These are phyloP conservation scores for Circinella minor DNA, from an alignment of 371 early-diverging fungal species.

Conservation along the genomic window DNA sequence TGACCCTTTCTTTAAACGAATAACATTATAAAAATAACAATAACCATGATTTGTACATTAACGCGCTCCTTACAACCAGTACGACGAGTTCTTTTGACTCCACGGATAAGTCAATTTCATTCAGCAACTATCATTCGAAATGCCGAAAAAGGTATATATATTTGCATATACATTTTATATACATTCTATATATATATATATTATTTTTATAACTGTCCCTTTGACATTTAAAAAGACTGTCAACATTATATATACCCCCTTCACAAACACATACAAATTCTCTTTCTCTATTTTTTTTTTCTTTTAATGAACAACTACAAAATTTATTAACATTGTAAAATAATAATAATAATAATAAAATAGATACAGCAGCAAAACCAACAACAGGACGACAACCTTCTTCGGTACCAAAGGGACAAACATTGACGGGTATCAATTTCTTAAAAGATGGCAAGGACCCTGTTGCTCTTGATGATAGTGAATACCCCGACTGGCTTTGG, in stretches of 20 bases:
- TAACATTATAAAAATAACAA: no score
- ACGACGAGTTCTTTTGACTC: slow-evolving; percentile 9
- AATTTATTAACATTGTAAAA: neutral
- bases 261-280: no score
- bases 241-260: no score
- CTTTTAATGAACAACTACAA: neutral
- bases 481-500: slow-evolving; percentile 96
- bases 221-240: neutral
- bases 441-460: slow-evolving; percentile 84
- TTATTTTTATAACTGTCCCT: neutral
- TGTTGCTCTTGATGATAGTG: slow-evolving; percentile 83
- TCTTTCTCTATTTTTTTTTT: neutral
- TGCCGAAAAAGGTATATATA: slow-evolving; percentile 12
- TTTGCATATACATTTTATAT: no score
- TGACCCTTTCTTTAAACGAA: no score
- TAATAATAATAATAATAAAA: no score
- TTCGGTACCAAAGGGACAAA: slow-evolving; percentile 76
- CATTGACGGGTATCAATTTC: slow-evolving; percentile 85
- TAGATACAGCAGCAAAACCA: neutral
- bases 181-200: neutral
- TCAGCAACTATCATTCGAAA: slow-evolving; percentile 12
- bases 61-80: slow-evolving; percentile 3
- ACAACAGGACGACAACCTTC: slow-evolving; percentile 40
- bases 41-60: slow-evolving; percentile 4
- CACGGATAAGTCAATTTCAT: slow-evolving; percentile 15